Evolutionary conservation across 495 filamentous ascomycete species (phyloP).

Genomic region (Aspergillus bridgeri): DNA sequence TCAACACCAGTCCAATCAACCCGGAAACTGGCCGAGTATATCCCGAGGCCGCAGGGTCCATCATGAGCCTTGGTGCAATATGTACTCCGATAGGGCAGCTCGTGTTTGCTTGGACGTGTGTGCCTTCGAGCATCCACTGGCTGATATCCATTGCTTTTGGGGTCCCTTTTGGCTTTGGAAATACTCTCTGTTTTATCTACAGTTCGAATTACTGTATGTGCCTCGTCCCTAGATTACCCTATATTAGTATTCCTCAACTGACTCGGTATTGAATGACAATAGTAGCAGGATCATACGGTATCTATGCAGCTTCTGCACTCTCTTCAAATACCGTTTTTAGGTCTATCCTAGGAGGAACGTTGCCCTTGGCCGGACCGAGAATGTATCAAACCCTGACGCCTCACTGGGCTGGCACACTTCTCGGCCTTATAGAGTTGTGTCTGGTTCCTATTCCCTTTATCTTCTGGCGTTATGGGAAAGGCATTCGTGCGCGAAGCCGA

Average conservation of each 20-base stretch:
- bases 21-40: slow-evolving; percentile 55
- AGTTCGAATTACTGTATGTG: slow-evolving; percentile 69
- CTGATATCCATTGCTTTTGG: slow-evolving; percentile 71
- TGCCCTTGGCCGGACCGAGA: slow-evolving; percentile 68
- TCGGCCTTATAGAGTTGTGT: slow-evolving; percentile 11
- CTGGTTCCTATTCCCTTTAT: slow-evolving; percentile 5
- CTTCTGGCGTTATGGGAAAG: slow-evolving; percentile 7
- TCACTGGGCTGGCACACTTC: slow-evolving; percentile 67
- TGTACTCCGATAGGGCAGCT: slow-evolving; percentile 66
- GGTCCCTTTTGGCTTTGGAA: slow-evolving; percentile 71
- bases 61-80: slow-evolving; percentile 63
- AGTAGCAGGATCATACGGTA: slow-evolving; percentile 69
- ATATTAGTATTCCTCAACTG: no score
- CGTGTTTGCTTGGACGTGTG: slow-evolving; percentile 75
- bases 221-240: no score
- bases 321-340: slow-evolving; percentile 68
- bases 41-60: slow-evolving; percentile 69
- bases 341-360: slow-evolving; percentile 57
- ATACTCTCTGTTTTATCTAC: slow-evolving; percentile 71
- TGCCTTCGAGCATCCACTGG: slow-evolving; percentile 69
- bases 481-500: slow-evolving; percentile 2
- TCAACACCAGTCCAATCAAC: slow-evolving; percentile 62
- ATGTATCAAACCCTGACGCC: slow-evolving; percentile 67
- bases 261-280: no score
- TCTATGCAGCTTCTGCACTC: slow-evolving; percentile 70